Conservation (phyloP, 345 rosid species). For the Toxicodendron radicans region DNA sequence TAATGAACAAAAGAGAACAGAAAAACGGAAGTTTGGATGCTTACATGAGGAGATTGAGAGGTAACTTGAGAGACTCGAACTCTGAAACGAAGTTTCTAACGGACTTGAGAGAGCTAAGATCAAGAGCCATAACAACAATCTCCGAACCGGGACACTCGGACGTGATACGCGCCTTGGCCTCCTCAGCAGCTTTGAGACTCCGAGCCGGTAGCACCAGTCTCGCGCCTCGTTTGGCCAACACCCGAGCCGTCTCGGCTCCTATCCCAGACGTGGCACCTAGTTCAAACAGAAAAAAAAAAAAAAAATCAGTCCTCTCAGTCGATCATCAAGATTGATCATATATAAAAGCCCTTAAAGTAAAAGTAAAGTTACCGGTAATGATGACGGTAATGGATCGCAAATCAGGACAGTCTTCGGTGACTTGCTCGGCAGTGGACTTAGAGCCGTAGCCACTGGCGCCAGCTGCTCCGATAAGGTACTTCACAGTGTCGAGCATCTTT, state of each 20-base stretch:
- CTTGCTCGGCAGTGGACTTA: conserved; percentile 84
- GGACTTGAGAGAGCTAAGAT: conserved; percentile 83
- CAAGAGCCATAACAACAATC: conserved; percentile 77
- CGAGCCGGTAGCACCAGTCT: conserved; percentile 83
- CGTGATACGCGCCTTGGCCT: conserved; percentile 62
- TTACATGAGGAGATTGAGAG: conserved; percentile 93
- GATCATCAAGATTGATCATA: background rate
- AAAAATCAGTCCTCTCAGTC: background rate
- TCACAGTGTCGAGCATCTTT: conserved; percentile 67
- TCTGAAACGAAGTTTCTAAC: conserved; percentile 64
- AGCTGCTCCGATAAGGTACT: conserved; percentile 71
- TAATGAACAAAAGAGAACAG: background rate
- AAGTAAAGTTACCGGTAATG: conserved; percentile 62
- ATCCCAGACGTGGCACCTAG: conserved; percentile 97
- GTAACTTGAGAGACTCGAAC: conserved; percentile 67
- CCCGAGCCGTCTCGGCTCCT: conserved; percentile 94
- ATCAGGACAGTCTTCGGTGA: conserved; percentile 54
- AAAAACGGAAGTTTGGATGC: background rate
- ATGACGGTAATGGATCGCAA: conserved; percentile 71
- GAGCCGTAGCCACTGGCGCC: conserved; percentile 90
- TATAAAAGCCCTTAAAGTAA: background rate
- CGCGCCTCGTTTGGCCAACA: conserved; percentile 73
- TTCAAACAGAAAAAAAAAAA: background rate
- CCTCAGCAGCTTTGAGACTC: conserved; percentile 82
- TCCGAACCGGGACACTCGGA: conserved; percentile 72